These are phyloP conservation scores for Solanum rostratum DNA, from an alignment of 257 asterid species.

Conservation along the genomic window DNA sequence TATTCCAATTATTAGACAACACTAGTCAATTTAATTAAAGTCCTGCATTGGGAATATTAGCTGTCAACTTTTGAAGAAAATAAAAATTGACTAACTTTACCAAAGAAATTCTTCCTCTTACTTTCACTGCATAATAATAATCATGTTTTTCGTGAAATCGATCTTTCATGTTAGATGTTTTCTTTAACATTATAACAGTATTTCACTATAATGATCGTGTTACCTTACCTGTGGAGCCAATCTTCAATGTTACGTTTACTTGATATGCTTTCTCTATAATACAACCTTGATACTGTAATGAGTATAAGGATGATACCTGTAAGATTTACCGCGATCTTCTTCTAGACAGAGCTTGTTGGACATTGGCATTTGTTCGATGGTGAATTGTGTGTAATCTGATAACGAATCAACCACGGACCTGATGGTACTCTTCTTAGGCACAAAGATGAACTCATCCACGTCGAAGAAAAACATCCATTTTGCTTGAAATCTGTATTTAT, in stretches of 20 bases:
- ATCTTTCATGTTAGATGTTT: background rate
- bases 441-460: conserved; percentile 66
- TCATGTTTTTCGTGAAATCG: background rate
- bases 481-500: conserved; percentile 39
- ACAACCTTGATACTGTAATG: too few species aligned
- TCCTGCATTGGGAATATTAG: background rate
- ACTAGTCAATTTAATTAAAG: background rate
- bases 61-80: background rate
- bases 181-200: background rate
- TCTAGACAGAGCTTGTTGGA: conserved; percentile 52
- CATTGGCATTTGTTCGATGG: conserved; percentile 81
- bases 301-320: conserved; percentile 24
- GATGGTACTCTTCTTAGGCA: conserved; percentile 50
- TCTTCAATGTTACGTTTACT: too few species aligned
- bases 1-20: background rate
- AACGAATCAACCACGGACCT: conserved; percentile 41
- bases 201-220: background rate
- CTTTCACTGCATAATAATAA: background rate
- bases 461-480: conserved; percentile 86
- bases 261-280: too few species aligned
- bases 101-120: background rate
- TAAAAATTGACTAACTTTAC: background rate
- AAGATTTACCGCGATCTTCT: conserved; percentile 44
- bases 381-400: conserved; percentile 52
- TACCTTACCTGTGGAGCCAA: too few species aligned